phyloP scores from a whole-genome alignment of 345 rosid genomes.

The Sonneratia caseolaris region DNA sequence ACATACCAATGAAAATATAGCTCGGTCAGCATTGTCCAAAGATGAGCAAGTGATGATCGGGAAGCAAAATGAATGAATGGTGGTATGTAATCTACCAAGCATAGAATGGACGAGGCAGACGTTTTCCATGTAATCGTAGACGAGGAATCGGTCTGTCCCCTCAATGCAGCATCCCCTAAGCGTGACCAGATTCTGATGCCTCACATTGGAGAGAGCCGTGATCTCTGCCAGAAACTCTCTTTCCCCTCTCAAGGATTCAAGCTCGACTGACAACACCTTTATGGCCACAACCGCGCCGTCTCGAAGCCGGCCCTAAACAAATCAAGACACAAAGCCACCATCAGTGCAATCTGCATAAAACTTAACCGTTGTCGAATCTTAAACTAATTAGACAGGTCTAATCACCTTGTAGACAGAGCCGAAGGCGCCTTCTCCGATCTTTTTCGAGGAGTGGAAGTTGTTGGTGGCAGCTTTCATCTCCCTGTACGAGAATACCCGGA shows the following conservation, averaged over 20 bases:
- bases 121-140: slow-evolving; percentile 51
- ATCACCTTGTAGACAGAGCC: slow-evolving; percentile 54
- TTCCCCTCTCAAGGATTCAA: slow-evolving; percentile 50
- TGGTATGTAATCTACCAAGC: slow-evolving; percentile 23
- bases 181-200: slow-evolving; percentile 41
- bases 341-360: background rate
- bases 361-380: background rate
- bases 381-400: background rate
- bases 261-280: slow-evolving; percentile 42
- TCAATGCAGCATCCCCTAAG: slow-evolving; percentile 48
- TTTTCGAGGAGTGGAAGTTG: slow-evolving; percentile 33
- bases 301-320: slow-evolving; percentile 5
- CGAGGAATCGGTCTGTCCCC: slow-evolving; percentile 35
- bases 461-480: slow-evolving; percentile 36
- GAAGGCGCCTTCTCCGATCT: slow-evolving; percentile 53
- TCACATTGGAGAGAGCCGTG: slow-evolving; percentile 30
- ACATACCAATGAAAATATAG: background rate
- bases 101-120: slow-evolving; percentile 32
- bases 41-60: background rate
- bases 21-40: background rate
- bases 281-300: slow-evolving; percentile 38
- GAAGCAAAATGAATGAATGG: background rate
- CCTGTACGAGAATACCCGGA: slow-evolving; percentile 27
- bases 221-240: slow-evolving; percentile 49
- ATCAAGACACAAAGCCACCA: background rate